Conservation (phyloP, 352 stramenopile species). For the Phytophthora melonis region DNA sequence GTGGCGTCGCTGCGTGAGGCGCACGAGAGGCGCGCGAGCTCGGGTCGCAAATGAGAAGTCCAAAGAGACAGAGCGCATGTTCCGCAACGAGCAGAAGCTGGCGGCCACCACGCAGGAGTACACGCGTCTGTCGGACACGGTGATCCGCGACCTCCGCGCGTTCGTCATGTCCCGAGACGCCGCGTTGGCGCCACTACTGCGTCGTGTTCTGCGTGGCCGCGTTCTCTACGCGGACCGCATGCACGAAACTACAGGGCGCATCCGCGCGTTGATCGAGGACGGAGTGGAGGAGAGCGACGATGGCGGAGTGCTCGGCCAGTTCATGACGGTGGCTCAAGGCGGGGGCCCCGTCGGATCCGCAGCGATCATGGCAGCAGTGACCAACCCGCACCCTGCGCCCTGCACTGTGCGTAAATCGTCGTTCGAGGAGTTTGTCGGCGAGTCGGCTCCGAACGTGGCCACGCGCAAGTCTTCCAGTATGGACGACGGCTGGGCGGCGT, state of each 20-base stretch:
- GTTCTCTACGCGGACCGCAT: conserved; percentile 66
- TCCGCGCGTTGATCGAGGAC: conserved; percentile 61
- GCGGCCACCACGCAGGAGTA: conserved; percentile 71
- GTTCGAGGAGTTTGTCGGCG: conserved; percentile 76
- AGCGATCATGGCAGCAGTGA: conserved; percentile 25
- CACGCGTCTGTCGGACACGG: conserved; percentile 67
- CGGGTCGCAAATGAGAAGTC: conserved; percentile 69
- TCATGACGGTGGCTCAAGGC: conserved; percentile 54
- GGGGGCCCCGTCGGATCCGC: conserved; percentile 18
- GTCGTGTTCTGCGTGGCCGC: conserved; percentile 74
- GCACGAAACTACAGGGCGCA: conserved; percentile 57
- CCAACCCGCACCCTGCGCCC: conserved; percentile 11
- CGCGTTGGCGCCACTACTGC: conserved; percentile 69
- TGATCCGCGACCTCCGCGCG: conserved; percentile 63
- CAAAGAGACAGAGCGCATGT: conserved; percentile 80
- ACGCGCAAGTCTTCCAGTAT: conserved; percentile 24
- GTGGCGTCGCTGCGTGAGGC: conserved; percentile 68
- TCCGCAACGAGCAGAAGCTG: conserved; percentile 88
- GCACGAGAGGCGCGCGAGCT: conserved; percentile 63
- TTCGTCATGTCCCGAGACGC: conserved; percentile 72
- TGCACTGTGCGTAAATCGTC: conserved; percentile 56
- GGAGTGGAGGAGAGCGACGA: conserved; percentile 41
- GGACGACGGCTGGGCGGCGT: conserved; percentile 23
- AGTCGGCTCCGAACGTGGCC: conserved; percentile 26
- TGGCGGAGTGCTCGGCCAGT: conserved; percentile 51